A percentile compares a stretch with the other conserved stretches of the same genome.
Conservation (phyloP, 306 rosid species). For the Purshia tridentata region DNA sequence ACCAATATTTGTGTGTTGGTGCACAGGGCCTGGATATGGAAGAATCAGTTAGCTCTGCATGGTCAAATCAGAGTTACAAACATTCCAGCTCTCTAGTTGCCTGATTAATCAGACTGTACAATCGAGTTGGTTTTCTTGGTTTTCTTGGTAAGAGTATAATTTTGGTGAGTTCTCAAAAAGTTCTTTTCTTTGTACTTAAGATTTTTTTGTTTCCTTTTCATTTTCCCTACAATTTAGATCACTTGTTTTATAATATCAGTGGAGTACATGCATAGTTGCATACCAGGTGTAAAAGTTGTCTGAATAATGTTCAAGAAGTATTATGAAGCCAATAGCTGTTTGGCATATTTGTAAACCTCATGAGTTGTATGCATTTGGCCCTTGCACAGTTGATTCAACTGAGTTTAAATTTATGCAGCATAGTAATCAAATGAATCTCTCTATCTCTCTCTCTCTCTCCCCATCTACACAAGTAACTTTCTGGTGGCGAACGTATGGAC, state of each 20-base stretch:
- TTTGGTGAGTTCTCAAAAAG: slow-evolving; percentile 12
- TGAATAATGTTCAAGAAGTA: not conserved
- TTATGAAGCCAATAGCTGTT: not conserved
- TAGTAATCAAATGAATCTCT: not conserved
- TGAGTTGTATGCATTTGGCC: not conserved
- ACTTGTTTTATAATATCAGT: not conserved
- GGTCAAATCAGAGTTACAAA: slow-evolving; percentile 34
- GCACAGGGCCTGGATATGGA: slow-evolving; percentile 55
- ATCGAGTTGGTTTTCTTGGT: not conserved
- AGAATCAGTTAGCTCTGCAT: slow-evolving; percentile 45
- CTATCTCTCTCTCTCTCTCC: too few relatives aligned
- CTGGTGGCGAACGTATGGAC: too few relatives aligned
- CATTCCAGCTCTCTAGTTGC: slow-evolving; percentile 54
- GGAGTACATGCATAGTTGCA: not conserved
- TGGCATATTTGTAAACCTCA: not conserved
- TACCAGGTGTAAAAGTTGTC: not conserved
- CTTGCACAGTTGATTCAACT: not conserved
- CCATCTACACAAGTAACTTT: too few relatives aligned
- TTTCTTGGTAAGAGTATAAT: too few relatives aligned
- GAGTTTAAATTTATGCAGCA: not conserved
- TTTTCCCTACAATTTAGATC: not conserved
- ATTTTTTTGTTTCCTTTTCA: not conserved
- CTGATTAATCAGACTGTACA: slow-evolving; percentile 29
- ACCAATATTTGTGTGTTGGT: slow-evolving; percentile 62
- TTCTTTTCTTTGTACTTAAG: not conserved